These are phyloP conservation scores for Dinochytrium kinnereticum DNA, from an alignment of 371 early-diverging fungal genomes.

Conservation along the genomic window DNA sequence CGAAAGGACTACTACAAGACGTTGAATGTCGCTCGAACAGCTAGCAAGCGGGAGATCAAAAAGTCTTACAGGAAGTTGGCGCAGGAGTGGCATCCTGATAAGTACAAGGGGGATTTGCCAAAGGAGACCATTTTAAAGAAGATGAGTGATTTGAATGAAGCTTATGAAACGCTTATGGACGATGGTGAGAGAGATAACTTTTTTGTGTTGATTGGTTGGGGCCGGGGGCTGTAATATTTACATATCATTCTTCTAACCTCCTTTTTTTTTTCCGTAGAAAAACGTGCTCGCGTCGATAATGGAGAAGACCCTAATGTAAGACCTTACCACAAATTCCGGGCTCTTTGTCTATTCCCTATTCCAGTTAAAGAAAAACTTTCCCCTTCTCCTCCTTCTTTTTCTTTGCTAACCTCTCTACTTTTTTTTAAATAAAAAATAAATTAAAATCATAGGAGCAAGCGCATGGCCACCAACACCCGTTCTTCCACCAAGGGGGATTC, in stretches of 20 bases:
- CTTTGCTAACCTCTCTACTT: background rate
- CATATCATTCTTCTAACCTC: background rate
- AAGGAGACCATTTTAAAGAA: slow-evolving; percentile 81
- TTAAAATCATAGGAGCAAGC: slow-evolving; percentile 28
- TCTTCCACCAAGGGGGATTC: slow-evolving; percentile 64
- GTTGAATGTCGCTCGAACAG: slow-evolving; percentile 82
- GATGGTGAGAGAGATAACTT: slow-evolving; percentile 62
- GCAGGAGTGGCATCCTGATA: slow-evolving; percentile 79
- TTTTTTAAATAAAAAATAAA: background rate
- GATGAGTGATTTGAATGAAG: slow-evolving; percentile 93
- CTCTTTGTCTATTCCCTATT: too few relatives aligned
- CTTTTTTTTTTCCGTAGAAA: slow-evolving; percentile 21
- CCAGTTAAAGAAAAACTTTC: too few relatives aligned
- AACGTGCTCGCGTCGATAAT: slow-evolving; percentile 78
- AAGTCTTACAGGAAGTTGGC: slow-evolving; percentile 91
- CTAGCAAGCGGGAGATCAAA: slow-evolving; percentile 84
- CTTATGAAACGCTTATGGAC: slow-evolving; percentile 89
- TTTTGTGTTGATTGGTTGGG: background rate
- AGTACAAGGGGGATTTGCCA: slow-evolving; percentile 78
- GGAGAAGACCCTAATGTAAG: slow-evolving; percentile 95
- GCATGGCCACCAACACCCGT: slow-evolving; percentile 37
- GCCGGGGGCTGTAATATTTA: background rate
- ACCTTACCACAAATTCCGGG: too few relatives aligned
- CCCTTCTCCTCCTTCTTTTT: background rate
- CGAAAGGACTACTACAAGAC: slow-evolving; percentile 92